Evolutionary conservation across 78 protist genomes (phyloP).

Genomic region (Dictyostelium firmibasis): DNA sequence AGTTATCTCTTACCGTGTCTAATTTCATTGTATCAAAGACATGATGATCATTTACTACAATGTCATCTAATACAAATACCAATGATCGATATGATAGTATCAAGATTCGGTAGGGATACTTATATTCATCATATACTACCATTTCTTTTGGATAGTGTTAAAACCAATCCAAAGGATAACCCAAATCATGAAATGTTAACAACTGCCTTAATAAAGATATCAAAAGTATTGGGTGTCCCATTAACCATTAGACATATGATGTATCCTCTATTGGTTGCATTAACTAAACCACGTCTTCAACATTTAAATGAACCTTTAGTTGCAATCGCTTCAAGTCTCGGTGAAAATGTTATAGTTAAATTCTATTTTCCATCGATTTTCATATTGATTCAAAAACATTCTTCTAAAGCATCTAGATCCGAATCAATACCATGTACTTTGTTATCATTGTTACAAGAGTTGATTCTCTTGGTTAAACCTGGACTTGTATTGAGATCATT

Average conservation of each 20-base stretch:
- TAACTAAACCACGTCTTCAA: conserved; percentile 59
- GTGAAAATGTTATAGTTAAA: conserved; percentile 52
- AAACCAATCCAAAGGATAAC: conserved; percentile 68
- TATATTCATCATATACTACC: conserved; percentile 68
- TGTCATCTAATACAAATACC: conserved; percentile 71
- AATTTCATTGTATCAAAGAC: conserved; percentile 31
- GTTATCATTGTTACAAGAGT: conserved; percentile 47
- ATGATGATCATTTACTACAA: conserved; percentile 69
- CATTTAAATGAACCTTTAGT: conserved; percentile 55
- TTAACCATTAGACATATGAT: conserved; percentile 70
- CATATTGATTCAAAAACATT: conserved; percentile 56
- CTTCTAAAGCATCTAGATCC: conserved; percentile 63
- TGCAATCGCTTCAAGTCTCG: conserved; percentile 51
- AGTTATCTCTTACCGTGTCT: conserved; percentile 54
- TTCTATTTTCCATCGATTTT: conserved; percentile 71
- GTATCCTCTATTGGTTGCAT: conserved; percentile 65
- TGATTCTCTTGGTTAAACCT: conserved; percentile 57
- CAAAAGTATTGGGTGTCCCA: conserved; percentile 50
- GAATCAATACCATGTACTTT: conserved; percentile 74
- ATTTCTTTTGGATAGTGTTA: conserved; percentile 30
- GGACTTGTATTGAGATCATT: conserved; percentile 54
- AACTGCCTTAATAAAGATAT: conserved; percentile 24
- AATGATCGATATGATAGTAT: conserved; percentile 63
- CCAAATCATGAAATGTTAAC: conserved; percentile 67
- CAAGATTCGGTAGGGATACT: conserved; percentile 66